Percentiles rank a stretch among this genome's conserved stretches.
Conservation (phyloP, 768 basidiomycete genomes). For the Suillus subaureus region DNA sequence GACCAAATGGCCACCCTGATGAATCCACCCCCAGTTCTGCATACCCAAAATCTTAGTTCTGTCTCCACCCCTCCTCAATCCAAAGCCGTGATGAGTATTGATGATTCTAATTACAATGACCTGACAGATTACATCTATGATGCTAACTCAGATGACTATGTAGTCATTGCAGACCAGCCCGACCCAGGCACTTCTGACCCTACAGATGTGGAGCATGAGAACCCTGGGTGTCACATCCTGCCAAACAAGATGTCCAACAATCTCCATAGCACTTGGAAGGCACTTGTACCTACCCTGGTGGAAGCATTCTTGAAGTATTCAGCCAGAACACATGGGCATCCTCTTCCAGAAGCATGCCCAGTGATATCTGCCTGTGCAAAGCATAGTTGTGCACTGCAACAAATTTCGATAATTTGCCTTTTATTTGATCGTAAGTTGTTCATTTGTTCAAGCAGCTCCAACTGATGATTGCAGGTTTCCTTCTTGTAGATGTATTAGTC, state of each 20-base stretch:
- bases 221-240: not conserved
- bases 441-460: not conserved
- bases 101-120: not conserved
- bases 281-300: slow-evolving; percentile 4
- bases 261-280: not conserved
- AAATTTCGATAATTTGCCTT: not conserved
- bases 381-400: not conserved
- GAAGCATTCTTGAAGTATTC: not conserved
- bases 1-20: not conserved
- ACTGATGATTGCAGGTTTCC: slow-evolving; percentile 18
- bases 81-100: not conserved
- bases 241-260: not conserved
- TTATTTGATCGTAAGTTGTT: slow-evolving; percentile 10
- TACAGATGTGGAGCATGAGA: not conserved
- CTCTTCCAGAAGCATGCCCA: not conserved
- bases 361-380: slow-evolving; percentile 3
- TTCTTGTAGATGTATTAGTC: slow-evolving; percentile 7
- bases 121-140: not conserved
- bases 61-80: not conserved
- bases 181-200: not conserved
- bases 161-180: not conserved
- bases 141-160: not conserved
- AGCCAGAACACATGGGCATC: not conserved
- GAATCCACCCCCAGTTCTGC: not conserved
- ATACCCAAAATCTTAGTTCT: not conserved